Conservation (phyloP, 371 early-diverging fungal species). For the Mortierella sp. region DNA sequence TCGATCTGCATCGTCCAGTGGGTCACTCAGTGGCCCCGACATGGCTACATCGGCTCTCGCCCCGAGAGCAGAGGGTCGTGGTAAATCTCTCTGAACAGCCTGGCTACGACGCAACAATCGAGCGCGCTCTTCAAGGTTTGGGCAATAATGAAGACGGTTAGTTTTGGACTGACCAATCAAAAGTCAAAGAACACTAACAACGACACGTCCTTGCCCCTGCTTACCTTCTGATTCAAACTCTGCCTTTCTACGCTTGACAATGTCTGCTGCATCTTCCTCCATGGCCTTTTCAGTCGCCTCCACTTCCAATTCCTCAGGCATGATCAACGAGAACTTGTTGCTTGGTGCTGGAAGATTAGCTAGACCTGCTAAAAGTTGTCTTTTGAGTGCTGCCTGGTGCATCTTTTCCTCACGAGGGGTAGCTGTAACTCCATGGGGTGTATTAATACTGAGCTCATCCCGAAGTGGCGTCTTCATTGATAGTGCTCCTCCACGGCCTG, state of each 20-base stretch:
- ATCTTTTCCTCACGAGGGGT: conserved; percentile 66
- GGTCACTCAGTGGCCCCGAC: conserved; percentile 26
- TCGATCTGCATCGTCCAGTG: conserved; percentile 46
- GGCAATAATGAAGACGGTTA: too few species aligned
- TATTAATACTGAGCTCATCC: conserved; percentile 64
- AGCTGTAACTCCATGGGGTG: conserved; percentile 43
- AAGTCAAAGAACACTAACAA: neutral
- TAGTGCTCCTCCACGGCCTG: conserved; percentile 50
- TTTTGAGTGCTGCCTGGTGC: conserved; percentile 62
- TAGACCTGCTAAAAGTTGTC: conserved; percentile 65
- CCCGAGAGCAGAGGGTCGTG: conserved; percentile 70
- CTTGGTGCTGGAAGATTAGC: conserved; percentile 87
- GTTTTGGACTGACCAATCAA: conserved; percentile 29
- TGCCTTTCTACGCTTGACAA: conserved; percentile 65
- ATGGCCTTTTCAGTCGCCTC: conserved; percentile 46
- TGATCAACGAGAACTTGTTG: conserved; percentile 93
- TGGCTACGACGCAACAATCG: conserved; percentile 71
- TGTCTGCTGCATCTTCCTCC: conserved; percentile 76
- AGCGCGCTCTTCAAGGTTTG: conserved; percentile 53
- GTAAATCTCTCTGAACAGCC: conserved; percentile 80
- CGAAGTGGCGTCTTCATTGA: conserved; percentile 66
- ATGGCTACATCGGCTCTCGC: conserved; percentile 25
- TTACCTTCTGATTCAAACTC: conserved; percentile 56
- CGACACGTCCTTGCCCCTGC: conserved; percentile 37
- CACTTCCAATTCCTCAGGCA: conserved; percentile 75